Evolutionary conservation across 179 eudicot genomes (phyloP).

Genomic region (Gypsophila paniculata): DNA sequence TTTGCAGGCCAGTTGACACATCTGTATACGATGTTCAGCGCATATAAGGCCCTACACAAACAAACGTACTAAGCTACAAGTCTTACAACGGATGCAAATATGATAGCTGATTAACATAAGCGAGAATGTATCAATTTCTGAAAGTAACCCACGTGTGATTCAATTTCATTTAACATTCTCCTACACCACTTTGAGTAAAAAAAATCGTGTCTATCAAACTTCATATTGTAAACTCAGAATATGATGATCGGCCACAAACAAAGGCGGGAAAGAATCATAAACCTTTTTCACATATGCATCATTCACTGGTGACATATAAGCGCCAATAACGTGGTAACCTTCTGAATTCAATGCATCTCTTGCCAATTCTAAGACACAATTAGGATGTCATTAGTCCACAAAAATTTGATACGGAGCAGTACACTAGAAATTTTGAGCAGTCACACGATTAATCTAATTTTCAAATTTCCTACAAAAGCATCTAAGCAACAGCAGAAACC

Average conservation of each 20-base stretch:
- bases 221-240: background rate
- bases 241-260: background rate
- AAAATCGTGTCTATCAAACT: background rate
- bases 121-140: no score
- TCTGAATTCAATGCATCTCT: slow-evolving; percentile 69
- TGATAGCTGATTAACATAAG: background rate
- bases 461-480: background rate
- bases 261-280: slow-evolving; percentile 8
- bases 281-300: slow-evolving; percentile 90
- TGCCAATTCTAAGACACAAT: slow-evolving; percentile 61
- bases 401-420: background rate
- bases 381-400: slow-evolving; percentile 11
- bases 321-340: slow-evolving; percentile 83
- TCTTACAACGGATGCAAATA: background rate
- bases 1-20: slow-evolving; percentile 80
- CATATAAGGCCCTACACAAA: slow-evolving; percentile 61
- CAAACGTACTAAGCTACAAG: background rate
- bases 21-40: slow-evolving; percentile 68
- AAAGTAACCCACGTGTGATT: no score
- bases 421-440: background rate
- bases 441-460: background rate
- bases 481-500: background rate
- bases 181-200: no score
- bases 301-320: slow-evolving; percentile 93
- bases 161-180: no score